phyloP scores from a whole-genome alignment of 192 early-diverging fungal species.

The Backusella luteola region DNA sequence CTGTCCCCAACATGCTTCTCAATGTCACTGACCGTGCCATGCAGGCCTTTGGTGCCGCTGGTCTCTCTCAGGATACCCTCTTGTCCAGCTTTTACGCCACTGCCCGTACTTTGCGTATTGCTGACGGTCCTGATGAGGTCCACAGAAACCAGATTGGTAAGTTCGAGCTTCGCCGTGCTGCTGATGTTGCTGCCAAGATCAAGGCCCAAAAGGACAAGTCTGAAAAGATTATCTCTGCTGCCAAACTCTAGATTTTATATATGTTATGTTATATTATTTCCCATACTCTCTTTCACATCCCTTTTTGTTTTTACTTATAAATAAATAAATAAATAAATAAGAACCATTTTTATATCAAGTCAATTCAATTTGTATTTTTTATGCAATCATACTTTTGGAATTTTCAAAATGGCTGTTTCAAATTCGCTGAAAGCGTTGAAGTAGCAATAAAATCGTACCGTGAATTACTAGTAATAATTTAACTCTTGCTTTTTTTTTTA shows the following conservation, averaged over 20 bases:
- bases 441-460: too few relatives aligned
- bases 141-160: constrained; percentile 76
- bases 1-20: constrained; percentile 78
- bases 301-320: background rate
- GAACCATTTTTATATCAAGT: background rate
- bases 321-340: background rate
- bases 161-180: constrained; percentile 62
- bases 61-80: constrained; percentile 82
- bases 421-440: too few relatives aligned
- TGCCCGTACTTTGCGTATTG: constrained; percentile 82
- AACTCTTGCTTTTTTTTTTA: too few relatives aligned
- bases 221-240: constrained; percentile 1
- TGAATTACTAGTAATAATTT: too few relatives aligned
- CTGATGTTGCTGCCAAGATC: constrained; percentile 36
- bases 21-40: constrained; percentile 88
- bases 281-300: background rate
- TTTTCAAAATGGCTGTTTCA: too few relatives aligned
- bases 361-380: background rate
- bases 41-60: constrained; percentile 92
- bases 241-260: constrained; percentile 1
- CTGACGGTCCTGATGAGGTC: constrained; percentile 67
- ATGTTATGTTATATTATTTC: background rate
- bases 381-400: background rate
- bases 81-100: constrained; percentile 80
- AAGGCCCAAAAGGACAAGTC: constrained; percentile 23